These are phyloP conservation scores for Grosmannia serpens DNA, from an alignment of 2,329 filamentous ascomycete genomes.

Conservation along the genomic window DNA sequence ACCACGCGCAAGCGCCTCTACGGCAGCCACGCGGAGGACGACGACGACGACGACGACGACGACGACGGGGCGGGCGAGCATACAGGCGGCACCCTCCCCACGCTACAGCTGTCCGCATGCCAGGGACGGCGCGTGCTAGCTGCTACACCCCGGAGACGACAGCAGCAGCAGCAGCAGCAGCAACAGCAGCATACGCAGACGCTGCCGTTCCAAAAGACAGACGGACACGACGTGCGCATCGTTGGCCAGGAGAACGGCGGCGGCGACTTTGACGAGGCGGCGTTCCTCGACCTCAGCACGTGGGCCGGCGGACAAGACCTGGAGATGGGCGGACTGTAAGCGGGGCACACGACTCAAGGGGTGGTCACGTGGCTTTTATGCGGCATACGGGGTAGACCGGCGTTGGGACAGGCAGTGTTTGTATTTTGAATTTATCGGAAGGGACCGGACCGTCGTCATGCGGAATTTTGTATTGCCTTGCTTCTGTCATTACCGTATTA, in stretches of 20 bases:
- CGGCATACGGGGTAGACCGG: too few relatives aligned
- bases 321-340: slow-evolving; percentile 27
- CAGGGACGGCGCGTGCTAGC: slow-evolving; percentile 36
- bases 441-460: neutral
- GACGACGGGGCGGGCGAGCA: slow-evolving; percentile 13
- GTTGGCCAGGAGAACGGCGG: slow-evolving; percentile 36
- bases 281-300: slow-evolving; percentile 41
- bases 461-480: neutral
- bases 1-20: neutral
- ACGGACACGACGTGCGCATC: slow-evolving; percentile 6
- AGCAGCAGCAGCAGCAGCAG: neutral
- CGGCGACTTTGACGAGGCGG: slow-evolving; percentile 56
- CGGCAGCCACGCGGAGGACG: neutral
- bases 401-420: neutral
- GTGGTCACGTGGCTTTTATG: neutral
- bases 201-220: neutral
- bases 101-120: slow-evolving; percentile 19
- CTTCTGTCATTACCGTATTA: neutral
- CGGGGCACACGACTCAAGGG: neutral
- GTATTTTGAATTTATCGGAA: too few relatives aligned
- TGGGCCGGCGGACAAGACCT: slow-evolving; percentile 21
- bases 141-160: slow-evolving; percentile 28
- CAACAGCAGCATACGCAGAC: neutral
- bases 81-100: too few relatives aligned
- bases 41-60: slow-evolving; percentile 25